Conservation (phyloP, 2,329 filamentous ascomycete species). For the Pyrenochaeta sp. region DNA sequence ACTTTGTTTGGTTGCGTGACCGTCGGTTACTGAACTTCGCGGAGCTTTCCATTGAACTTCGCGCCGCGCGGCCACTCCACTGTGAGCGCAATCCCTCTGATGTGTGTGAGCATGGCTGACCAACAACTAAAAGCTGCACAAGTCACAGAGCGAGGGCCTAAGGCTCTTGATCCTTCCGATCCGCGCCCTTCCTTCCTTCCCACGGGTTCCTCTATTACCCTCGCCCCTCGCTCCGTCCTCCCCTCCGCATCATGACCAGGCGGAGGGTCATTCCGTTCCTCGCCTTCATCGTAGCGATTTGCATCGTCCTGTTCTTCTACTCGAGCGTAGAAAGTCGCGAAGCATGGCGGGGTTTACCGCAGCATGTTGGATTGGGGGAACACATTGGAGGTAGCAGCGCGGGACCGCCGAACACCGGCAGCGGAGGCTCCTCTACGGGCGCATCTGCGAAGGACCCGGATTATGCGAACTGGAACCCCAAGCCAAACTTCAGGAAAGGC, state of each 20-base stretch:
- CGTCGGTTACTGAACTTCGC: constrained; percentile 6
- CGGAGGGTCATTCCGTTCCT: constrained; percentile 42
- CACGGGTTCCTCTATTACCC: neutral
- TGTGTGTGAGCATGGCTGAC: neutral
- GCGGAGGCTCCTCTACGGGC: constrained; percentile 10
- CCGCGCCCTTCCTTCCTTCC: neutral
- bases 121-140: constrained; percentile 6
- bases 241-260: constrained; percentile 33
- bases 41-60: constrained; percentile 5
- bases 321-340: constrained; percentile 42
- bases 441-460: constrained; percentile 33
- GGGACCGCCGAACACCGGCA: constrained; percentile 15
- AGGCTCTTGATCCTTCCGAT: neutral
- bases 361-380: constrained; percentile 53
- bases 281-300: constrained; percentile 34
- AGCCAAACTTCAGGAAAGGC: constrained; percentile 42
- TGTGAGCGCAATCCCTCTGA: constrained; percentile 15
- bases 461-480: constrained; percentile 51
- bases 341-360: constrained; percentile 51
- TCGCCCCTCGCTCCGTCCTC: constrained; percentile 4
- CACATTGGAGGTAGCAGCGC: constrained; percentile 29
- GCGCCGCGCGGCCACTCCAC: constrained; percentile 25
- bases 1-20: neutral
- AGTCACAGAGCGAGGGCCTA: constrained; percentile 2
- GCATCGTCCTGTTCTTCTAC: constrained; percentile 53